Evolutionary conservation across 129 eudicot species (phyloP), one percentile per base, ranked within the genome.

Genomic region (Flaveria linearis): DNA sequence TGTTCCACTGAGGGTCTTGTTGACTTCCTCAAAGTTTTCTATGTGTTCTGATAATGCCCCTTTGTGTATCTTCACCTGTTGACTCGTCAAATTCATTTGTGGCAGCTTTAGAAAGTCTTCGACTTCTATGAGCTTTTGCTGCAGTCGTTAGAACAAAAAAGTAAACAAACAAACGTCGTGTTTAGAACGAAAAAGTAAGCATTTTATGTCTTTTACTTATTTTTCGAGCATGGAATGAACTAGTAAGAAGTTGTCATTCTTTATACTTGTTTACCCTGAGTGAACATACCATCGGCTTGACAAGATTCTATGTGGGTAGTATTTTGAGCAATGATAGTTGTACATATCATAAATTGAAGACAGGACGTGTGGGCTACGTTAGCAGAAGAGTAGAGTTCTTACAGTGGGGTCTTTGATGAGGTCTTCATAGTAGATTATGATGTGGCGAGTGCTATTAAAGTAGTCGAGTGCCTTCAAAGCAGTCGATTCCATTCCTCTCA

Each of bases 61-160:
- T 83, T 84, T 87, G 83, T 94, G 99, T 87, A 94, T 94, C 84
- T 94, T 94, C 5, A 94, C 97, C 69, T 94, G 97, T 28, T 88
- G 87, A 77, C 99, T 94, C 0, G 83, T 86, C 75, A 94, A 78
- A 39, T 82, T 81, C 89, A 84, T 89, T 55, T 18, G 76, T 43
- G 97, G 96, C 69, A 94, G 49, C 68, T 86, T 84, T n/a, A 94
- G 73, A 80, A 94, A 94, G 45, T 87, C 80, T 82, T 84, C 92
- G 14, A 89, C 96, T 55, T 94, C 93, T 25, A 62, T 43, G 69
- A 94, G 74, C 52, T 87, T 91, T 87, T 86, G 85, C 87, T 83
- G 72, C 76, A 69, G 26, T 30, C 9, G 53, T 55, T 67, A 39
- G 7, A 36, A 36, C 7, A 5, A 36, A 36, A 36, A 5, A 36